Conservation (phyloP, 768 basidiomycete species). For the Rhodotorula babjevae region DNA sequence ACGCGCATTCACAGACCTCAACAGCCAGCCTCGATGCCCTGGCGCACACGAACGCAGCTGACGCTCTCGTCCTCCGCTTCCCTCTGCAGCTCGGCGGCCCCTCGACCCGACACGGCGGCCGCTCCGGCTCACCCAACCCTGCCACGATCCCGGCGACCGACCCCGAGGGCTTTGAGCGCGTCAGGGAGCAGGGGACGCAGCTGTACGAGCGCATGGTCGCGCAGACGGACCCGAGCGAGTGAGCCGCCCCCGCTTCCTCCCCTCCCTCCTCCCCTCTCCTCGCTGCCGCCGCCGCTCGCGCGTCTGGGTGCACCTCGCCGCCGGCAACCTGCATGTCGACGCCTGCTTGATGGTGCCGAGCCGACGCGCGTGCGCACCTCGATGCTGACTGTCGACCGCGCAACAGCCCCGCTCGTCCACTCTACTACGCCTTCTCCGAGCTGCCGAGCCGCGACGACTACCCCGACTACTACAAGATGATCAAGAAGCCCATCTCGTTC, state of each 20-base stretch:
- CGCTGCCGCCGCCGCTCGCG: neutral
- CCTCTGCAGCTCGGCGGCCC: neutral
- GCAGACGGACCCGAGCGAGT: constrained; percentile 3
- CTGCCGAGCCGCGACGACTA: constrained; percentile 26
- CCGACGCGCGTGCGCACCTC: no score
- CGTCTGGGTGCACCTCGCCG: neutral
- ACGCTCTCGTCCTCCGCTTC: neutral
- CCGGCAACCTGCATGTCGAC: no score
- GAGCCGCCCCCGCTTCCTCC: neutral
- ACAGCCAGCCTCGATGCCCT: neutral
- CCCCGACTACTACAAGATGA: constrained; percentile 40
- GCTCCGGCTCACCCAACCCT: neutral
- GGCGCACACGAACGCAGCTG: neutral
- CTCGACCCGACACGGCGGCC: neutral
- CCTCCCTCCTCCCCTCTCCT: neutral
- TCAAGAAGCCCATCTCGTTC: constrained; percentile 41
- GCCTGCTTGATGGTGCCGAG: no score
- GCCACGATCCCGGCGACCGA: neutral
- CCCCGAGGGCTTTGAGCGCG: constrained; percentile 18
- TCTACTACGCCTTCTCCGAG: constrained; percentile 29
- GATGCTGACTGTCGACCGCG: neutral
- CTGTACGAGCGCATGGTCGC: constrained; percentile 25
- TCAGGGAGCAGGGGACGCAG: constrained; percentile 1
- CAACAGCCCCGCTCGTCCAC: constrained; percentile 4
- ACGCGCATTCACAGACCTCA: no score